Conservation (phyloP, 768 basidiomycete species). For the Infundibulicybe gibba region DNA sequence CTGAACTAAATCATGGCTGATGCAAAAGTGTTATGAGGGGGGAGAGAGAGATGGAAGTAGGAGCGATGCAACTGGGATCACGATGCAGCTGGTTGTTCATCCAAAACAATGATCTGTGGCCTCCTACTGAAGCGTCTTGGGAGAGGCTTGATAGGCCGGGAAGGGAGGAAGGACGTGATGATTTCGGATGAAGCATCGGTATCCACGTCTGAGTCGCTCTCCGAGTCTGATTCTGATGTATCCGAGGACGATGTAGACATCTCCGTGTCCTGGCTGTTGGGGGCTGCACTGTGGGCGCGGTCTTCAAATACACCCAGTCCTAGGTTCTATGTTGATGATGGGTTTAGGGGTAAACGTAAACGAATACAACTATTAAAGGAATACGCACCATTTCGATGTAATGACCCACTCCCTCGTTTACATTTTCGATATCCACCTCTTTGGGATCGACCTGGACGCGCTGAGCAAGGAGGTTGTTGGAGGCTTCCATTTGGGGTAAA, state of each 20-base stretch:
- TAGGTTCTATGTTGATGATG: slow-evolving; percentile 43
- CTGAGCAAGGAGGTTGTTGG: slow-evolving; percentile 51
- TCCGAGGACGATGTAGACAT: slow-evolving; percentile 22
- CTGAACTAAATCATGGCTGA: no score
- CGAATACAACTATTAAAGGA: not conserved
- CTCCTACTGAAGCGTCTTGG: slow-evolving; percentile 28
- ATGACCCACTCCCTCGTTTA: slow-evolving; percentile 40
- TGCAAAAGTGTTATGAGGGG: no score
- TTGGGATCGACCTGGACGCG: slow-evolving; percentile 43
- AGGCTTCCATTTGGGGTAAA: slow-evolving; percentile 62
- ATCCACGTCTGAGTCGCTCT: slow-evolving; percentile 29
- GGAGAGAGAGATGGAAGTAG: no score
- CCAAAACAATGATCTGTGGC: slow-evolving; percentile 28
- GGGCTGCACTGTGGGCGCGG: slow-evolving; percentile 11
- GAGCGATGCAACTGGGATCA: no score
- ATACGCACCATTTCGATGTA: slow-evolving; percentile 65
- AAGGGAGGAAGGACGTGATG: slow-evolving; percentile 35
- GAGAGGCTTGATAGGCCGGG: slow-evolving; percentile 42
- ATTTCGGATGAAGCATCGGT: slow-evolving; percentile 27
- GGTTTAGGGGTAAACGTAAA: slow-evolving; percentile 2
- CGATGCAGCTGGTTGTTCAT: slow-evolving; percentile 5
- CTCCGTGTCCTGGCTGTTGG: slow-evolving; percentile 22
- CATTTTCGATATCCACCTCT: slow-evolving; percentile 69
- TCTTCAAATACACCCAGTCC: slow-evolving; percentile 62
- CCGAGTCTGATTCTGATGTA: slow-evolving; percentile 14